A percentile compares a stretch with the other conserved stretches of the same genome.
Conservation (phyloP, 495 filamentous ascomycete species). For the Penicillium cataractarum region DNA sequence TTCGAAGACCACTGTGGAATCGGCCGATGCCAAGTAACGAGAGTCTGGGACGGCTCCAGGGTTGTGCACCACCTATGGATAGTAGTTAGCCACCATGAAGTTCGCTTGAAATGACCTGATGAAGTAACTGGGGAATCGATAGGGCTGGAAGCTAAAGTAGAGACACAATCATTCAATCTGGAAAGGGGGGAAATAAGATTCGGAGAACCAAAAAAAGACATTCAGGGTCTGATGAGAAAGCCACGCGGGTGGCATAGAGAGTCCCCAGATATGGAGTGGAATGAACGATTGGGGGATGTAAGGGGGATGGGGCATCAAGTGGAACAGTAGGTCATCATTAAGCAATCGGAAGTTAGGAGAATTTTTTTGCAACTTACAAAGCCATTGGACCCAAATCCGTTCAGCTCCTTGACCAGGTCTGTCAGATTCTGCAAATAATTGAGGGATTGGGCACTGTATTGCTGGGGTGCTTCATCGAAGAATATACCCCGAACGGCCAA, state of each 20-base stretch:
- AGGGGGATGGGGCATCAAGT: slow-evolving; percentile 13
- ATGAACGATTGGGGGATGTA: neutral
- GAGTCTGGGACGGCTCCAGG: slow-evolving; percentile 51
- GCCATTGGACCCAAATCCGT: slow-evolving; percentile 41
- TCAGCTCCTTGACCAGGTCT: slow-evolving; percentile 34
- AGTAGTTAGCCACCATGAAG: slow-evolving; percentile 18
- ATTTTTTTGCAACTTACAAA: slow-evolving; percentile 41
- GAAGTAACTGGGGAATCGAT: slow-evolving; percentile 1
- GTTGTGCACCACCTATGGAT: slow-evolving; percentile 51
- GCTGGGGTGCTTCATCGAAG: slow-evolving; percentile 52
- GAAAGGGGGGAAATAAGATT: too few relatives aligned
- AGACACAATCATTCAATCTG: neutral
- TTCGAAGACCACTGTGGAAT: slow-evolving; percentile 53
- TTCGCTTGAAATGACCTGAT: slow-evolving; percentile 25
- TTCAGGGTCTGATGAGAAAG: neutral
- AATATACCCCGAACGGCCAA: slow-evolving; percentile 51
- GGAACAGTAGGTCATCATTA: slow-evolving; percentile 7
- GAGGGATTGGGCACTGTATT: slow-evolving; percentile 38
- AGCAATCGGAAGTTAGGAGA: slow-evolving; percentile 7
- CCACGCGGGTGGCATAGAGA: neutral
- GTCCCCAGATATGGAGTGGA: neutral
- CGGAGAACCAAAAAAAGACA: too few relatives aligned
- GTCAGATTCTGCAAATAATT: slow-evolving; percentile 45
- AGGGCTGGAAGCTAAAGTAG: slow-evolving; percentile 5
- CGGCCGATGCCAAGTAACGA: slow-evolving; percentile 44